Evolutionary conservation across 169 alveolate genomes (phyloP).

Genomic region (Pseudocohnilembus persalinus): DNA sequence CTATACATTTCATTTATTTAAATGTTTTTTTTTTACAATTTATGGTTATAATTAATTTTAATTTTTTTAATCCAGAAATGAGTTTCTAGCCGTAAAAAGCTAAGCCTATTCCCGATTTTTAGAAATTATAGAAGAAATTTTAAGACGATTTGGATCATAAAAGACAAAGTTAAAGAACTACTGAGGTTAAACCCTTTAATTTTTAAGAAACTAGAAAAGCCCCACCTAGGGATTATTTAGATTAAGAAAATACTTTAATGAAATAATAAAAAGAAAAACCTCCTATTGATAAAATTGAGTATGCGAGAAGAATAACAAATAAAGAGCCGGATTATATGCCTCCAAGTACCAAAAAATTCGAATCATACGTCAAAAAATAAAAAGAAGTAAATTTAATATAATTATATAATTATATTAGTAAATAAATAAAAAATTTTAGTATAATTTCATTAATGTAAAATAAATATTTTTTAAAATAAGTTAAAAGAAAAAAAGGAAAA

Average conservation of each 20-base stretch:
- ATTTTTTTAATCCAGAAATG: conserved; percentile 15
- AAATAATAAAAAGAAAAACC: background rate
- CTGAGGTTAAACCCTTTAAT: conserved; percentile 41
- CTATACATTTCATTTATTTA: background rate
- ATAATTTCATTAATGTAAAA: too few species aligned
- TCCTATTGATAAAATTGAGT: conserved; percentile 33
- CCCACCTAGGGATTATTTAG: conserved; percentile 37
- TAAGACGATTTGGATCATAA: conserved; percentile 29
- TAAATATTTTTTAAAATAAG: too few species aligned
- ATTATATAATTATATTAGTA: too few species aligned
- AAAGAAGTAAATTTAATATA: conserved; percentile 22
- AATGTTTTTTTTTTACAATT: background rate
- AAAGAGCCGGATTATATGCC: conserved; percentile 31
- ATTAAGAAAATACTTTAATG: conserved; percentile 25
- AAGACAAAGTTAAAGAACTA: conserved; percentile 33
- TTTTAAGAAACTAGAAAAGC: conserved; percentile 38
- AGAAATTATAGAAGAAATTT: conserved; percentile 29
- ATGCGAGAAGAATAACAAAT: conserved; percentile 34
- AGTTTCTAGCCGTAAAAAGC: conserved; percentile 25
- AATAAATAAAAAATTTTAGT: background rate
- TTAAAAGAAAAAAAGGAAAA: background rate
- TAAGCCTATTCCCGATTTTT: conserved; percentile 39
- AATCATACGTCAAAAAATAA: conserved; percentile 9
- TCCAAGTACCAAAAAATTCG: conserved; percentile 43
- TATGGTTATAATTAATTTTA: background rate